Percentiles rank a stretch among this genome's conserved stretches.
Conservation (phyloP, 2,329 filamentous ascomycete genomes). For the Aspergillus oerlinghausenensis region DNA sequence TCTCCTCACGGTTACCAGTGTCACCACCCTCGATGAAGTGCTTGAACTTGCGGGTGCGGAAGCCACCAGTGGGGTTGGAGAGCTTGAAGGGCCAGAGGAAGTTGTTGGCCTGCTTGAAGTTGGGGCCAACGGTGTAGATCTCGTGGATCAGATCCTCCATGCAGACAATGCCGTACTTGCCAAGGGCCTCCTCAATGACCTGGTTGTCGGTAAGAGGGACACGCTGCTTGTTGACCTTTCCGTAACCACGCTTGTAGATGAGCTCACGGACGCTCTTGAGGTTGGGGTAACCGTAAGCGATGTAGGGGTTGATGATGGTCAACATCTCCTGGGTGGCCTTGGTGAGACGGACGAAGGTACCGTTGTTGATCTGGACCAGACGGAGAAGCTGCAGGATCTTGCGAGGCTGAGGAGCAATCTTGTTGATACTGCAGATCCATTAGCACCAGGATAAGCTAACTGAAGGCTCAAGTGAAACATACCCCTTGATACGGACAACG, state of each 20-base stretch:
- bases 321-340: constrained; percentile 98
- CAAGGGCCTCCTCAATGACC: constrained; percentile 93
- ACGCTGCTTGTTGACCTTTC: constrained; percentile 98
- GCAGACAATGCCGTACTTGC: constrained; percentile 98
- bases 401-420: constrained; percentile 99
- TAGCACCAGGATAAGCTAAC: background rate
- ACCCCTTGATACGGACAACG: constrained; percentile 98
- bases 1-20: constrained; percentile 95
- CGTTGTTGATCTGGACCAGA: constrained; percentile 99
- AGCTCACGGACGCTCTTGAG: constrained; percentile 99
- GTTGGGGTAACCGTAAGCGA: constrained; percentile 99
- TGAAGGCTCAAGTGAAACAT: constrained; percentile 29
- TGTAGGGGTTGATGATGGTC: constrained; percentile 97
- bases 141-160: constrained; percentile 99
- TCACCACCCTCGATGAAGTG: constrained; percentile 99
- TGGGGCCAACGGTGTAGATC: constrained; percentile 97
- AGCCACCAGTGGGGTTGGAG: constrained; percentile 94
- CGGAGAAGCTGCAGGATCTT: constrained; percentile 99
- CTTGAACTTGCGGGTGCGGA: constrained; percentile 96
- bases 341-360: constrained; percentile 94
- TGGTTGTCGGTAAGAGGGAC: constrained; percentile 94
- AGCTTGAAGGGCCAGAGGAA: constrained; percentile 99
- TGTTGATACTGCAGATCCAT: constrained; percentile 81
- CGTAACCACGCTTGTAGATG: constrained; percentile 99
- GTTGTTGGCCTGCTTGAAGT: constrained; percentile 99